Conservation (phyloP, 2,329 filamentous ascomycete genomes). For the Penicillium sp. region DNA sequence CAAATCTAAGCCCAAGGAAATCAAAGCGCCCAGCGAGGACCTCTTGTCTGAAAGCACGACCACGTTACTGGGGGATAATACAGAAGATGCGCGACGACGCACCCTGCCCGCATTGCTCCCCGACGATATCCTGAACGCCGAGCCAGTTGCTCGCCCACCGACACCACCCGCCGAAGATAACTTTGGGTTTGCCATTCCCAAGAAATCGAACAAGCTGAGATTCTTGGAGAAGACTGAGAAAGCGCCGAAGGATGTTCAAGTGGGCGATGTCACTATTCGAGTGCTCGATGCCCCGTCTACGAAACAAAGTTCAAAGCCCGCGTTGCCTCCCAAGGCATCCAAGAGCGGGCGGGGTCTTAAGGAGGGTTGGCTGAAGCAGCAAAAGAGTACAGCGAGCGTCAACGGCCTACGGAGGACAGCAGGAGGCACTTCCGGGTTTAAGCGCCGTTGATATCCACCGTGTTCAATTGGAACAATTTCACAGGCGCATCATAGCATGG, state of each 20-base stretch:
- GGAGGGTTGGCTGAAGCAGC: slow-evolving; percentile 43
- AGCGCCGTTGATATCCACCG: slow-evolving; percentile 31
- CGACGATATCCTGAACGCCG: slow-evolving; percentile 52
- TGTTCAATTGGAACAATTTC: not conserved
- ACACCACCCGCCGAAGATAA: slow-evolving; percentile 45
- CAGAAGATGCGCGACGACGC: slow-evolving; percentile 38
- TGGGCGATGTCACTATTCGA: slow-evolving; percentile 52
- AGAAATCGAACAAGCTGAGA: slow-evolving; percentile 48
- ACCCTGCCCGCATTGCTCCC: slow-evolving; percentile 54
- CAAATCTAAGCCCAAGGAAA: slow-evolving; percentile 36
- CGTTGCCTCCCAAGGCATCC: slow-evolving; percentile 49
- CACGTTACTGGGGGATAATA: slow-evolving; percentile 42
- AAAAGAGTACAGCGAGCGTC: slow-evolving; percentile 32
- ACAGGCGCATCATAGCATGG: not conserved
- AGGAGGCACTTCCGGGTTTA: slow-evolving; percentile 40
- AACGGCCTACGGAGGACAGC: slow-evolving; percentile 42
- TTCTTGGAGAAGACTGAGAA: slow-evolving; percentile 53
- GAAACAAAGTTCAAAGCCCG: slow-evolving; percentile 40
- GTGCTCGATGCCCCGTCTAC: slow-evolving; percentile 45
- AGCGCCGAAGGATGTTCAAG: slow-evolving; percentile 52
- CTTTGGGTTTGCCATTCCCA: slow-evolving; percentile 17
- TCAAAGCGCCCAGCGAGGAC: slow-evolving; percentile 32
- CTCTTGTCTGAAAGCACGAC: slow-evolving; percentile 44
- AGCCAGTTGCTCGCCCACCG: slow-evolving; percentile 46
- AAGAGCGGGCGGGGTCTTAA: slow-evolving; percentile 40